Conservation (phyloP, 768 basidiomycete species). For the Tricholoma sp. region DNA sequence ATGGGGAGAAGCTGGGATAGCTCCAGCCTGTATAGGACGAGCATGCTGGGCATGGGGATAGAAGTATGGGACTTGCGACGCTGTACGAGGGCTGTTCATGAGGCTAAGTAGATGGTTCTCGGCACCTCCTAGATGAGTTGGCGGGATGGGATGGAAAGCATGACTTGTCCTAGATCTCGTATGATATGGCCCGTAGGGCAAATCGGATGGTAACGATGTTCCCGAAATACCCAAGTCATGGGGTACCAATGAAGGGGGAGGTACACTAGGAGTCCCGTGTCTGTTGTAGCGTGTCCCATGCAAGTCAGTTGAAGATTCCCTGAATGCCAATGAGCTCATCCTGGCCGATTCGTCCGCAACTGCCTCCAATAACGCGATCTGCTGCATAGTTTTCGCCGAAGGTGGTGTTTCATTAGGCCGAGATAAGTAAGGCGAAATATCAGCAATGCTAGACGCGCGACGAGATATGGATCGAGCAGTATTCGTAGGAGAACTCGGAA, state of each 20-base stretch:
- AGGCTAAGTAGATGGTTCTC: conserved; percentile 43
- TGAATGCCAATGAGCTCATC: conserved; percentile 37
- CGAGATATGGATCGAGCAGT: neutral
- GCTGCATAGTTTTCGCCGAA: conserved; percentile 62
- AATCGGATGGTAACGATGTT: neutral
- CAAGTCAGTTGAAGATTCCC: conserved; percentile 4
- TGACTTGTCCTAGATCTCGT: conserved; percentile 46
- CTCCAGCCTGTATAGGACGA: neutral
- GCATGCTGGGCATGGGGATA: neutral
- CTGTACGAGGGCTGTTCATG: conserved; percentile 31
- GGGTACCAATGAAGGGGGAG: neutral
- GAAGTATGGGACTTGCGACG: neutral
- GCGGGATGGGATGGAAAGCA: conserved; percentile 29
- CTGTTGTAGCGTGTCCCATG: conserved; percentile 6
- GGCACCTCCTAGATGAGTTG: conserved; percentile 31
- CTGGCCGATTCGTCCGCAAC: conserved; percentile 71
- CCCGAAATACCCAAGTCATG: neutral
- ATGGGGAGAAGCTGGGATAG: neutral
- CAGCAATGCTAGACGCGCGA: conserved; percentile 41
- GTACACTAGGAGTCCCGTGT: neutral
- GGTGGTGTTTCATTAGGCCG: conserved; percentile 48
- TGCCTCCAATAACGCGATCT: conserved; percentile 64
- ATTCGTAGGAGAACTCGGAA: neutral
- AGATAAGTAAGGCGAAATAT: conserved; percentile 67
- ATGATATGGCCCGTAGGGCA: conserved; percentile 30